A percentile compares a stretch with the other conserved stretches of the same genome.
Conservation (phyloP, 805 yeast species). For the Candida krabiensis region DNA sequence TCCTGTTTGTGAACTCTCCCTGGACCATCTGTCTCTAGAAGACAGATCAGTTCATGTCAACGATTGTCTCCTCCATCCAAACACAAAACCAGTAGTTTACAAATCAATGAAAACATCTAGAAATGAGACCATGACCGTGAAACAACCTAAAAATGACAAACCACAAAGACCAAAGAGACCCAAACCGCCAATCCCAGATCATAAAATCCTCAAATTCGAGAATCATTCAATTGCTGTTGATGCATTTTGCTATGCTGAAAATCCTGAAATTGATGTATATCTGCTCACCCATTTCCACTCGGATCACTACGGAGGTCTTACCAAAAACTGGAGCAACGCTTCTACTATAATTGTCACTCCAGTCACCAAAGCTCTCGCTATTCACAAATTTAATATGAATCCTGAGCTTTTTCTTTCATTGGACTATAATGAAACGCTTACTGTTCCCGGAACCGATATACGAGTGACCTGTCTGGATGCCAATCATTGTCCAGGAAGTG, state of each 20-base stretch:
- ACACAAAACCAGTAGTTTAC: slow-evolving; percentile 19
- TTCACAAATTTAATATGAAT: slow-evolving; percentile 54
- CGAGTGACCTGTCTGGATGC: slow-evolving; percentile 74
- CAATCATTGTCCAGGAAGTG: slow-evolving; percentile 97
- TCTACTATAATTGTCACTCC: slow-evolving; percentile 64
- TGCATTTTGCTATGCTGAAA: slow-evolving; percentile 56
- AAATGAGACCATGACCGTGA: slow-evolving; percentile 4
- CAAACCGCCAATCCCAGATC: slow-evolving; percentile 47
- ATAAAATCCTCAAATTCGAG: slow-evolving; percentile 51
- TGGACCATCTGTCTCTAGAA: slow-evolving; percentile 40
- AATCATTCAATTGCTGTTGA: slow-evolving; percentile 53
- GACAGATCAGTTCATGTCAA: slow-evolving; percentile 57
- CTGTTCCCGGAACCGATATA: slow-evolving; percentile 41
- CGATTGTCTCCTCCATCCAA: slow-evolving; percentile 41
- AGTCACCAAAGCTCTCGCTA: slow-evolving; percentile 61
- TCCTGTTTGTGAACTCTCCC: slow-evolving; percentile 49
- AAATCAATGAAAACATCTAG: slow-evolving; percentile 19
- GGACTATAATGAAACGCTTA: slow-evolving; percentile 37
- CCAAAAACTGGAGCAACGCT: slow-evolving; percentile 74
- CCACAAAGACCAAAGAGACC: slow-evolving; percentile 20
- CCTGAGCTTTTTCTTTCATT: slow-evolving; percentile 40
- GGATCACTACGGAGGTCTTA: slow-evolving; percentile 89
- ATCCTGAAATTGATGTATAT: slow-evolving; percentile 49
- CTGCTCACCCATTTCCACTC: slow-evolving; percentile 85
- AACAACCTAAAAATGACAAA: slow-evolving; percentile 5